A percentile compares a stretch with the other conserved stretches of the same genome.
Evolutionary conservation across 164 flowering plant genomes (phyloP).

Genomic region (Magnolia sinica): DNA sequence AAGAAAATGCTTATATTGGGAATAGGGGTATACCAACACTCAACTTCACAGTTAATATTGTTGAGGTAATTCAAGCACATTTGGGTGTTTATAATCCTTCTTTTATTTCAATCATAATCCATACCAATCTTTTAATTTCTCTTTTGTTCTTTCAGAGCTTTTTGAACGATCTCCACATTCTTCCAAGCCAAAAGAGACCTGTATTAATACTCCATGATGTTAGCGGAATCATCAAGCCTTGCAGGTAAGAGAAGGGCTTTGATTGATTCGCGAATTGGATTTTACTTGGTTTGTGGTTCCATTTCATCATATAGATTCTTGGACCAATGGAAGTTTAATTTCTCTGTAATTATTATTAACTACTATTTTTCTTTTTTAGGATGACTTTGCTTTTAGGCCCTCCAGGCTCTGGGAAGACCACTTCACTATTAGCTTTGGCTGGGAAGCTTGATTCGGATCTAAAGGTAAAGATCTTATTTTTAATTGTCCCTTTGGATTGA

Average conservation of each 20-base stretch:
- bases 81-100: neutral
- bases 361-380: constrained; percentile 10
- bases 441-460: constrained; percentile 43
- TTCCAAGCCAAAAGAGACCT: constrained; percentile 6
- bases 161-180: constrained; percentile 8
- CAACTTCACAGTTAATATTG: constrained; percentile 23
- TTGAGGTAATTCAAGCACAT: constrained; percentile 7
- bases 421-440: constrained; percentile 31
- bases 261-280: neutral
- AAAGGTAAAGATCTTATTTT: constrained; percentile 26
- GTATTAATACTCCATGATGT: constrained; percentile 3
- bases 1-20: constrained; percentile 68
- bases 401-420: constrained; percentile 33
- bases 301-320: neutral
- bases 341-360: neutral
- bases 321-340: neutral
- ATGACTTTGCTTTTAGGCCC: constrained; percentile 41
- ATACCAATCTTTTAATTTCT: neutral
- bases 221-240: constrained; percentile 13
- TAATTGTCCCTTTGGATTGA: neutral
- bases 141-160: neutral
- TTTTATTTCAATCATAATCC: no score
- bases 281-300: neutral
- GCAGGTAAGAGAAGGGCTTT: constrained; percentile 1
- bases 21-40: constrained; percentile 77